phyloP scores from a whole-genome alignment of 2,329 filamentous ascomycete genomes.

The Hymenoscyphus fructigenus region DNA sequence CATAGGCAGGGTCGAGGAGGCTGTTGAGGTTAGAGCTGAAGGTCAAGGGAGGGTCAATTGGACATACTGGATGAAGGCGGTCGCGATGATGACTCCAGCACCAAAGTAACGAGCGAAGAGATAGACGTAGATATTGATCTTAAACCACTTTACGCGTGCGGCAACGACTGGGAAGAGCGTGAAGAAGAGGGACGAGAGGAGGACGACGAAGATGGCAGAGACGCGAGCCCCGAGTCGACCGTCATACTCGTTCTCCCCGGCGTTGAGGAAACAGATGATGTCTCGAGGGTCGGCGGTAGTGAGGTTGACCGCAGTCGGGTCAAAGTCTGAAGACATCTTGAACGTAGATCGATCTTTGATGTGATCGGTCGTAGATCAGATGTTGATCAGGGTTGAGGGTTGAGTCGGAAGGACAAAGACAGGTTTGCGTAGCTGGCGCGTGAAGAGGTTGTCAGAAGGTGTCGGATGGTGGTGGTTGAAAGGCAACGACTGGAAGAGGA shows the following conservation, averaged over 20 bases:
- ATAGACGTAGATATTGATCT: constrained; percentile 64
- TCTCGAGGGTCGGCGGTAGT: constrained; percentile 42
- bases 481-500: no score
- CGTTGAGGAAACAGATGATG: constrained; percentile 51
- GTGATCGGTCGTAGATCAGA: not conserved
- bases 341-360: not conserved
- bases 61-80: constrained; percentile 69
- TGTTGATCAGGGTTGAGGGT: not conserved
- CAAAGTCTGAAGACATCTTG: constrained; percentile 30
- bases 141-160: constrained; percentile 53
- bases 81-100: constrained; percentile 74
- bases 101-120: constrained; percentile 68
- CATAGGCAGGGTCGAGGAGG: constrained; percentile 46
- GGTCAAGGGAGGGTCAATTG: constrained; percentile 42
- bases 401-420: not conserved
- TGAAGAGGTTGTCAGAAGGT: no score
- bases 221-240: constrained; percentile 63
- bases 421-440: no score
- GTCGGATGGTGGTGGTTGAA: no score
- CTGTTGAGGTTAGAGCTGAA: constrained; percentile 37
- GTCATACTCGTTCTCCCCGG: constrained; percentile 51
- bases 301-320: constrained; percentile 46
- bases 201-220: constrained; percentile 73
- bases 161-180: constrained; percentile 69
- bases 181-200: constrained; percentile 58